Evolutionary conservation across 208 protist species (phyloP), one percentile per base, ranked within the genome.

Genomic region (Leishmania guyanensis): DNA sequence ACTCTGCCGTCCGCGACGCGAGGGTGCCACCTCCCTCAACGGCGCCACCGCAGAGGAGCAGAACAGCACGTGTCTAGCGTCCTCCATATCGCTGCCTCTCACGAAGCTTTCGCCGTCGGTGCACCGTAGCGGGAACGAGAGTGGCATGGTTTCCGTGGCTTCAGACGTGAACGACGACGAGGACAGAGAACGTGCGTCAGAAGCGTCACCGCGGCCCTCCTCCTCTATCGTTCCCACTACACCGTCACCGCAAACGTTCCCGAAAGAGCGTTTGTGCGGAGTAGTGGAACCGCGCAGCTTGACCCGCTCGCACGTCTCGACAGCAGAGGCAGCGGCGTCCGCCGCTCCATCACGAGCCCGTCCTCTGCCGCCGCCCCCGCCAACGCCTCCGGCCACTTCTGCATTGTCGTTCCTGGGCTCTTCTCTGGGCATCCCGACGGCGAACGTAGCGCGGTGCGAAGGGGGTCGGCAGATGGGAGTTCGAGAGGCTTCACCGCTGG

Each of bases 1-100:
- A 8, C 78, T 93, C 50, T 85, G 82, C 72, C 77, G 71, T 33
- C 77, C 77, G n/a, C 69, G 53, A 14, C 66, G 64, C n/a, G 74
- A 54, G 36, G 50, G n/a, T 56, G 39, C 33, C 54, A 10, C 56
- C 56, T 36, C 74, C 29, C 20, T 26, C 16, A 36, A 8, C 72
- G 33, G 39, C 14, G 5, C 12, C 51, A 20, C 33, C 72, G 74
- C 29, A 12, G 74, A 77, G 74, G 39, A 68, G 50, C 22, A 22
- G 16, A 43, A 5, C 74, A 77, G 74, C 22, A 8, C 22, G n/a
- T n/a, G 17, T 5, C 5, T 36, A 10, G 51, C 22, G n/a, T 62
- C 71, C n/a, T 36, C 50, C n/a, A 33, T 43, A 29, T 36, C 71
- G 29, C 71, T 75, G n/a, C 51, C 71, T 12, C 71, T 58, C 48